Base-by-base conservation (phyloP, 305 asterid genomes). In the Fraxinus albicans region DNA sequence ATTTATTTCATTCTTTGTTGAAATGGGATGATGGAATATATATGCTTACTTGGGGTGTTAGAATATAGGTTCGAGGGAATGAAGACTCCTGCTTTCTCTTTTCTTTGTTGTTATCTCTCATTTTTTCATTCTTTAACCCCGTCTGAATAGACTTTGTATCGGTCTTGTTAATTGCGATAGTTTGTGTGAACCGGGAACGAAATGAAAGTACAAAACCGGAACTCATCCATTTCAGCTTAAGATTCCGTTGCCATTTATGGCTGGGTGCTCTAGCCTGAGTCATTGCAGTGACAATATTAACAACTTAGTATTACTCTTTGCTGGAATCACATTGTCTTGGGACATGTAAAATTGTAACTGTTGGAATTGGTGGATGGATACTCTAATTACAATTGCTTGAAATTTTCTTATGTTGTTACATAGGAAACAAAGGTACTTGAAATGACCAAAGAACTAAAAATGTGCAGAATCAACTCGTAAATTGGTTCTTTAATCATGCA, bases 61-160 rank as follows among this genome's bases (percentile, higher is more conserved):
- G 91, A 87, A 78, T 83, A 82, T 85, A 87, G 92, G 90, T 84
- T 65, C 83, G 85, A 73, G 80, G 83, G 82, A 53, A 53, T 53
- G 63, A 80, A 80, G 82, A 55, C 79, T 58, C 78, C 25, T 78
- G 83, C 79, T 70, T 27, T 63, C 29, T 42, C 81, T 55, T 55
- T 55, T 55, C 67, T 3, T 55, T n/a, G 3, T 55, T 55, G 10
- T n/a, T n/a, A 6, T 6, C 67, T 55, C 67, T 84, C 55, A 29
- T 82, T 84, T 80, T 80, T 73, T 86, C 80, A 81, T 88, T 86
- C 83, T 87, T 85, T 87, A 77, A 85, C 87, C 83, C 77, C 77
- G 67, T 76, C 53, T 44, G 85, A 85, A 82, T 85, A 87, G 85
- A 79, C 67, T 55, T n/a, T n/a, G 27, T 55, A 19, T 55, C 78